These are phyloP conservation scores for Hordeum marinum DNA, from an alignment of 176 grass and related monocot species.

Conservation along the genomic window DNA sequence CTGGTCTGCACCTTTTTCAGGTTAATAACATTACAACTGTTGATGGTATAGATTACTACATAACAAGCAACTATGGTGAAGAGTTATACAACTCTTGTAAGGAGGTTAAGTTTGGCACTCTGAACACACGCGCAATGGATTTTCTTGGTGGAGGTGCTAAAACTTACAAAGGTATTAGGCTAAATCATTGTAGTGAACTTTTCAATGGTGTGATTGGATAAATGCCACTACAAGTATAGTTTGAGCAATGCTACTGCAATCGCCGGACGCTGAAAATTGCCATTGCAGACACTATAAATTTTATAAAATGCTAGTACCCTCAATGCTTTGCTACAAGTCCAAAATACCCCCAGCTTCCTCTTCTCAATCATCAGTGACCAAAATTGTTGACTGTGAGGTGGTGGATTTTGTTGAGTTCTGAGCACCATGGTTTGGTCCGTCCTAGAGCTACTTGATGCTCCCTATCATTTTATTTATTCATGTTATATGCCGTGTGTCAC, in stretches of 20 bases:
- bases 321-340: background rate
- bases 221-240: background rate
- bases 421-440: background rate
- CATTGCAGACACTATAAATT: background rate
- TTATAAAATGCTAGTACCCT: background rate
- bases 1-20: conserved; percentile 43
- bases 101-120: conserved; percentile 94
- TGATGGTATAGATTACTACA: conserved; percentile 78
- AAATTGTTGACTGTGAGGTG: background rate
- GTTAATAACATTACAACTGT: conserved; percentile 65
- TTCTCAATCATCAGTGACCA: background rate
- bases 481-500: background rate
- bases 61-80: conserved; percentile 69
- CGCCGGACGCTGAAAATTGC: background rate
- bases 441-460: background rate
- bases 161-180: conserved; percentile 69
- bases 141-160: conserved; percentile 86
- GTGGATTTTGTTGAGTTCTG: background rate
- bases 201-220: background rate
- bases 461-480: background rate
- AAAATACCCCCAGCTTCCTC: background rate
- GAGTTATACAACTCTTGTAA: conserved; percentile 89
- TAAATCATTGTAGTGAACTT: background rate
- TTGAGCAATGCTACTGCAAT: background rate
- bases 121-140: conserved; percentile 97